phyloP scores from a whole-genome alignment of 176 grass and related monocot species.

The Oryza longistaminata region DNA sequence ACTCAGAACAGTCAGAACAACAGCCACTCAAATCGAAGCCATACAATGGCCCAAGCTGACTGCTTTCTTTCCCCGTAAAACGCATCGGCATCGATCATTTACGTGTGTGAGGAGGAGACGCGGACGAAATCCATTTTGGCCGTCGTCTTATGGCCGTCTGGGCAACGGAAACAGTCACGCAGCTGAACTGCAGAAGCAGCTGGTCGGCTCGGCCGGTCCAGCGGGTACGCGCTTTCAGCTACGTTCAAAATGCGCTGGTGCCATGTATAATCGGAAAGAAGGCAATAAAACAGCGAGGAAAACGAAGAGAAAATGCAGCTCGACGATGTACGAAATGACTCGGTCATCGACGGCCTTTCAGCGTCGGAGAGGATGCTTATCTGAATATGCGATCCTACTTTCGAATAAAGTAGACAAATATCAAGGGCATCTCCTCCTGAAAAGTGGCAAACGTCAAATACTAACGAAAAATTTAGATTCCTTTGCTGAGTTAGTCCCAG shows the following conservation, averaged over 20 bases:
- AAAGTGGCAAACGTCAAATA: neutral
- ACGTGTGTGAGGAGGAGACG: no score
- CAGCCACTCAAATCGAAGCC: no score
- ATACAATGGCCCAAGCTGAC: no score
- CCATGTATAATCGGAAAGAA: neutral
- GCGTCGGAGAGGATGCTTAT: neutral
- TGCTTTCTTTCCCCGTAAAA: no score
- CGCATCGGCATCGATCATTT: no score
- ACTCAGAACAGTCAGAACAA: no score
- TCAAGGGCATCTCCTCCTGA: neutral
- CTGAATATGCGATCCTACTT: neutral
- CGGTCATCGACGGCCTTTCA: conserved; percentile 28
- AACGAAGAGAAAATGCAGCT: neutral
- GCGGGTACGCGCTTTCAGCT: conserved; percentile 9
- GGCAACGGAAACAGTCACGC: neutral
- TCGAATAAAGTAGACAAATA: neutral
- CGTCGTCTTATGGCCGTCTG: neutral
- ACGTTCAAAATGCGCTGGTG: neutral
- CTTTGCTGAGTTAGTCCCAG: neutral
- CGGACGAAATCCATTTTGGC: neutral
- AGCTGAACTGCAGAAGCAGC: neutral
- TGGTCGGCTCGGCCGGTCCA: neutral
- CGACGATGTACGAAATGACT: neutral
- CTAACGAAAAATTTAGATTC: neutral
- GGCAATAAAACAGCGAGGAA: neutral